phyloP scores from a whole-genome alignment of 2,329 filamentous ascomycete genomes.

The Fusarium zealandicum region DNA sequence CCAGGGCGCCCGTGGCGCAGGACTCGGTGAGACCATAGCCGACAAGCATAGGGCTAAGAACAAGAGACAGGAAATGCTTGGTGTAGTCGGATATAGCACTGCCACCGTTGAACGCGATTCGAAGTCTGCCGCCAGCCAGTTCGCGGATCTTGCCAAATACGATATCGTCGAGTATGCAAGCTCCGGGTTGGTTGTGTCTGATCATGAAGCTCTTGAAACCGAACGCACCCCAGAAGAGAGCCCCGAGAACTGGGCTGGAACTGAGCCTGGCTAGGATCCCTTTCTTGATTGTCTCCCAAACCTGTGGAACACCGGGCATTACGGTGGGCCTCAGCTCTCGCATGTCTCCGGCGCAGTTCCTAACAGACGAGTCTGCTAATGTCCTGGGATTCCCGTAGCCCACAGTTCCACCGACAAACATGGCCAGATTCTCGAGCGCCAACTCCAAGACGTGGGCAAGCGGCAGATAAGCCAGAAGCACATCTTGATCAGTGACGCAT shows the following conservation, averaged over 20 bases:
- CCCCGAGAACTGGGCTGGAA: constrained; percentile 70
- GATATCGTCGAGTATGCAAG: constrained; percentile 76
- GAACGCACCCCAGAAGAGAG: constrained; percentile 78
- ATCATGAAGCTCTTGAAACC: constrained; percentile 65
- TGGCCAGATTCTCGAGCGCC: constrained; percentile 86
- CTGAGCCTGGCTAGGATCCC: constrained; percentile 83
- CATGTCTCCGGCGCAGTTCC: constrained; percentile 92
- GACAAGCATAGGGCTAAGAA: constrained; percentile 90
- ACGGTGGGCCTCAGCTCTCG: constrained; percentile 87
- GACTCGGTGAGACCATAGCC: constrained; percentile 97
- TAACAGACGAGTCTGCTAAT: constrained; percentile 81
- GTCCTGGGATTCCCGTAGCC: constrained; percentile 92
- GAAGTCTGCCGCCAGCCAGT: constrained; percentile 83
- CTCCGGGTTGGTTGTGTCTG: constrained; percentile 67
- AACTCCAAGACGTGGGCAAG: constrained; percentile 96
- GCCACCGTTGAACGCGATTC: constrained; percentile 91
- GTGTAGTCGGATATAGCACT: constrained; percentile 90
- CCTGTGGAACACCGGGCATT: constrained; percentile 90
- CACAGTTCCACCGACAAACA: constrained; percentile 88
- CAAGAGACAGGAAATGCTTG: constrained; percentile 86
- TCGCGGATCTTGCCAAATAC: constrained; percentile 92
- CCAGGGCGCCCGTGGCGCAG: constrained; percentile 77
- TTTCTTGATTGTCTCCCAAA: constrained; percentile 97
- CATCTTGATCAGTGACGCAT: constrained; percentile 77
- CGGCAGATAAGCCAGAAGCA: constrained; percentile 87